Percentiles rank a stretch among this genome's conserved stretches.
Evolutionary conservation across 176 grass and related monocot species (phyloP).

Genomic region (Pontederia crassipes): DNA sequence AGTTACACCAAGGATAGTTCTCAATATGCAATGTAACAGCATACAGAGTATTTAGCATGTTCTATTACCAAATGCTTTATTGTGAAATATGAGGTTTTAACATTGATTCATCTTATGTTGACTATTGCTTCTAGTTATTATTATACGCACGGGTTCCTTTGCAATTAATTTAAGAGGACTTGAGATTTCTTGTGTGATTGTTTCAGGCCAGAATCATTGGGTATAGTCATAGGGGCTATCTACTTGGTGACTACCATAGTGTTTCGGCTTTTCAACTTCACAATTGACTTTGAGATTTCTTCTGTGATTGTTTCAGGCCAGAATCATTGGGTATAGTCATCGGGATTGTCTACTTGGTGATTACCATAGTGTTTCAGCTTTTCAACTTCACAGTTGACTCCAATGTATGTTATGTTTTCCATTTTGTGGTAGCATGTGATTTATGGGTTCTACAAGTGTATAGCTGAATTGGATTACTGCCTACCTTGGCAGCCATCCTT

Average conservation of each 20-base stretch:
- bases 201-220: conserved; percentile 85
- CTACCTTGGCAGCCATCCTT: no score
- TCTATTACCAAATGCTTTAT: no score
- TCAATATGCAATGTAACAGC: no score
- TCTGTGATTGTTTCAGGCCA: conserved; percentile 44
- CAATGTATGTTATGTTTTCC: conserved; percentile 30
- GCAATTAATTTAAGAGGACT: no score
- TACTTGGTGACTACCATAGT: conserved; percentile 91
- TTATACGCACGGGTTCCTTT: no score
- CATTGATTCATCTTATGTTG: no score
- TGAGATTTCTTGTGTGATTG: background rate
- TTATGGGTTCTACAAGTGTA: no score
- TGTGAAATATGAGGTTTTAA: no score
- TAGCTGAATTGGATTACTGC: no score
- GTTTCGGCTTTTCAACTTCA: conserved; percentile 83
- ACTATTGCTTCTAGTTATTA: no score
- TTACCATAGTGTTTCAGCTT: conserved; percentile 92
- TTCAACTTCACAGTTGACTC: conserved; percentile 74
- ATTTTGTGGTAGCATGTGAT: background rate
- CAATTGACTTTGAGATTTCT: background rate
- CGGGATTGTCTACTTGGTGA: conserved; percentile 91
- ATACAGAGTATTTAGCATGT: no score
- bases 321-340: conserved; percentile 86
- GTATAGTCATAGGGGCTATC: conserved; percentile 87
- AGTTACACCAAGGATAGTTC: no score